Evolutionary conservation across 805 yeast genomes (phyloP).

Genomic region (Candida ficus): DNA sequence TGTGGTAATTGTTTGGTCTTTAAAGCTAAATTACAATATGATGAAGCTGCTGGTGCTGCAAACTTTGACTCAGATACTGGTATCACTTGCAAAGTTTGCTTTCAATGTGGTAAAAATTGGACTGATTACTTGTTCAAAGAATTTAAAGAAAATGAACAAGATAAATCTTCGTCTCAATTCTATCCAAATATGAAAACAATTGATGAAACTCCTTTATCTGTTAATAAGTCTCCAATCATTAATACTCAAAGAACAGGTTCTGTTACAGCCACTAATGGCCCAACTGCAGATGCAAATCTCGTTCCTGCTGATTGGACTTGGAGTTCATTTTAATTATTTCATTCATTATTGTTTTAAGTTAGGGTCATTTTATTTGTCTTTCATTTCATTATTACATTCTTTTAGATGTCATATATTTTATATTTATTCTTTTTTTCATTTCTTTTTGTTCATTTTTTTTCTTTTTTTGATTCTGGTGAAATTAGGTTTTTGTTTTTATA

Average conservation of each 20-base stretch:
- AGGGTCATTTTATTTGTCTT: background rate
- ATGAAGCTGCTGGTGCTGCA: slow-evolving; percentile 6
- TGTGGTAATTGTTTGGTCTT: slow-evolving; percentile 57
- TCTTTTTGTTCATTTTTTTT: background rate
- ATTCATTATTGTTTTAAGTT: too few species aligned
- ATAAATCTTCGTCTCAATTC: background rate
- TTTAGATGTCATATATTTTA: background rate
- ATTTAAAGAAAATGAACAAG: slow-evolving; percentile 16
- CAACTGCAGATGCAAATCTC: background rate
- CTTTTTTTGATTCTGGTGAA: too few species aligned
- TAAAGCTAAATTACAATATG: slow-evolving; percentile 37
- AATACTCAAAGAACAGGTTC: background rate
- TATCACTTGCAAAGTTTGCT: slow-evolving; percentile 53
- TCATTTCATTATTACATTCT: background rate
- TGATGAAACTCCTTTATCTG: background rate
- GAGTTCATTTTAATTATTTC: slow-evolving; percentile 46
- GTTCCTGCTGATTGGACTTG: slow-evolving; percentile 68
- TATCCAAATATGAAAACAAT: background rate
- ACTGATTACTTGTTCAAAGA: slow-evolving; percentile 31
- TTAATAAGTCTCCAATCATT: background rate
- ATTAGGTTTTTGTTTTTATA: too few species aligned
- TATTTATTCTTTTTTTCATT: background rate
- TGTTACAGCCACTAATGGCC: background rate
- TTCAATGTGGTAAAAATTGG: slow-evolving; percentile 49
- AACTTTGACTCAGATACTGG: slow-evolving; percentile 50